A percentile compares a stretch with the other conserved stretches of the same genome.
phyloP scores from a whole-genome alignment of 1,284 basidiomycete species.

The Microbotryomycetes sp. region DNA sequence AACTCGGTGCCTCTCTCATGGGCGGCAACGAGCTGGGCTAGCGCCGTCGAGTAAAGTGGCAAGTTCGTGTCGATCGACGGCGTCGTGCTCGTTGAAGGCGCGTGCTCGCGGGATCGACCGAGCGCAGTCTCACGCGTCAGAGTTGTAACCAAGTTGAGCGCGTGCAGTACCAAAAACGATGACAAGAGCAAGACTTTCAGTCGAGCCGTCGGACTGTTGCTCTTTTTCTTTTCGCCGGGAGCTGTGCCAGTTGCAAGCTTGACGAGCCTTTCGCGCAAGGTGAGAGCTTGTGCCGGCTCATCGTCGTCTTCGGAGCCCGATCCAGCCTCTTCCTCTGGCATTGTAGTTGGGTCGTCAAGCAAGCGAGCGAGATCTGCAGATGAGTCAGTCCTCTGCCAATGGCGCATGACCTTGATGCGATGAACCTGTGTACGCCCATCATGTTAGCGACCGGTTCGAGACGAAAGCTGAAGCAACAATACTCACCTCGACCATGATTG shows the following conservation, averaged over 20 bases:
- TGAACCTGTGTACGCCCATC: conserved; percentile 47
- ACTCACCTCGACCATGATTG: conserved; percentile 84
- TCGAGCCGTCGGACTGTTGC: conserved; percentile 72
- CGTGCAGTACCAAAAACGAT: conserved; percentile 79
- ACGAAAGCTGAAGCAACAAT: not conserved
- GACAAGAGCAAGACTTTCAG: conserved; percentile 80
- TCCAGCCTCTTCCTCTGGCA: conserved; percentile 29
- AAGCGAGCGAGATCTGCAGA: conserved; percentile 33
- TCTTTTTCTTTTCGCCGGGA: conserved; percentile 41
- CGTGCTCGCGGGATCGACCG: conserved; percentile 43
- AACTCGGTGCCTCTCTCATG: conserved; percentile 36
- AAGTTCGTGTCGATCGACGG: conserved; percentile 40
- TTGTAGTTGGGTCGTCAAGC: conserved; percentile 33
- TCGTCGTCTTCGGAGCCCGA: conserved; percentile 27
- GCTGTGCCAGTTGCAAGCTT: conserved; percentile 31
- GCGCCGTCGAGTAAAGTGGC: conserved; percentile 54
- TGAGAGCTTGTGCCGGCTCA: conserved; percentile 6
- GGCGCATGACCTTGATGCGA: conserved; percentile 53
- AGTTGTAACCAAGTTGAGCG: conserved; percentile 88
- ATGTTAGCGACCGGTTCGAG: not conserved
- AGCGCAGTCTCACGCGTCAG: conserved; percentile 66
- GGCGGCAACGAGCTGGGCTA: conserved; percentile 53
- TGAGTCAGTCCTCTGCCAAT: conserved; percentile 38
- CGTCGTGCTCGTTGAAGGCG: conserved; percentile 13
- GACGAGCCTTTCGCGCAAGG: conserved; percentile 25